Percentiles rank a stretch among this genome's conserved stretches.
phyloP scores from a whole-genome alignment of 805 yeast genomes.

The Barnettozyma sp. region DNA sequence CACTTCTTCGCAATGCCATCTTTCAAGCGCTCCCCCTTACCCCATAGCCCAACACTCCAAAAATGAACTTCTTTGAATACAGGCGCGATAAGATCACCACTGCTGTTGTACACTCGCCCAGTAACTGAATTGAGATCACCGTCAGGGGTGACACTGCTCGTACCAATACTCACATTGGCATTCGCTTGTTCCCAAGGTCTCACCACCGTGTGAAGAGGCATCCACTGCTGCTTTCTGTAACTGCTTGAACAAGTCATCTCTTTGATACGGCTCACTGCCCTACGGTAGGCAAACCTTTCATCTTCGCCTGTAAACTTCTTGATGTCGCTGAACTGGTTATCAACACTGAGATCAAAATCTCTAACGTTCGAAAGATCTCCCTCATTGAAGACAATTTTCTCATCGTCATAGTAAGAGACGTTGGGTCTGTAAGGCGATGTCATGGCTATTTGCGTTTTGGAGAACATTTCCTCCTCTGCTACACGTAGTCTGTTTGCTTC shows the following conservation, averaged over 20 bases:
- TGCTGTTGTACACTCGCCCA: slow-evolving; percentile 14
- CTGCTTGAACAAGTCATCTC: slow-evolving; percentile 48
- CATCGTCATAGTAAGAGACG: slow-evolving; percentile 53
- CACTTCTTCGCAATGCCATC: slow-evolving; percentile 52
- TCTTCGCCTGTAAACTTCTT: slow-evolving; percentile 69
- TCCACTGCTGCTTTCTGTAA: slow-evolving; percentile 53
- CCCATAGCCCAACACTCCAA: slow-evolving; percentile 68
- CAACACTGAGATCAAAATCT: slow-evolving; percentile 17
- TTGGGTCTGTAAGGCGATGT: slow-evolving; percentile 65
- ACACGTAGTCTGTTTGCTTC: slow-evolving; percentile 36
- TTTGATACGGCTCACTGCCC: slow-evolving; percentile 61
- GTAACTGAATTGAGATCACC: slow-evolving; percentile 22
- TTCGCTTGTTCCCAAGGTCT: slow-evolving; percentile 49
- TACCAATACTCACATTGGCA: slow-evolving; percentile 13
- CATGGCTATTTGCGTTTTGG: slow-evolving; percentile 53
- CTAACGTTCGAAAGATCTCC: slow-evolving; percentile 18
- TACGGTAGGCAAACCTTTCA: slow-evolving; percentile 63
- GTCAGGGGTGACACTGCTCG: slow-evolving; percentile 10
- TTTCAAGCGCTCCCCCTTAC: slow-evolving; percentile 39
- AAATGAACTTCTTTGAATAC: slow-evolving; percentile 41
- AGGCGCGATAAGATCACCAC: slow-evolving; percentile 30
- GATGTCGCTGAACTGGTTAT: slow-evolving; percentile 38
- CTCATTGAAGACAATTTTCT: slow-evolving; percentile 29
- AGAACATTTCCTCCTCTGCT: slow-evolving; percentile 64
- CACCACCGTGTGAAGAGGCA: slow-evolving; percentile 43